Base-by-base conservation (phyloP, 2,329 filamentous ascomycete genomes). In the Monilinia fructigena region DNA sequence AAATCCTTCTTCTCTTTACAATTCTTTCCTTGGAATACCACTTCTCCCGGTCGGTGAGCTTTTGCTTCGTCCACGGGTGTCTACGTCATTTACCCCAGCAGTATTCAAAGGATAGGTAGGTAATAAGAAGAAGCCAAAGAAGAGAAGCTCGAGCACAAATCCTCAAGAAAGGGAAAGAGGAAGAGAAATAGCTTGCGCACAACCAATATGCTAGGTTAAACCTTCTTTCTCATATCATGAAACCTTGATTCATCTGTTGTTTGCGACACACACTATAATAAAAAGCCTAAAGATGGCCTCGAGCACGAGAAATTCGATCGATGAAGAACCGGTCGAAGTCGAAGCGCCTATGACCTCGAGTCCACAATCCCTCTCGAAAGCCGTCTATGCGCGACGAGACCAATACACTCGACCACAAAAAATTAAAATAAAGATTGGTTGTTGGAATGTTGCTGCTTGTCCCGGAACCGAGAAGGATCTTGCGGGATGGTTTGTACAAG, bases 391-490 rank as follows among this genome's bases (percentile, higher is more conserved):
- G 50, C 86, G 95, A 64, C 86, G 88, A 73, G 80, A 85, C 59
- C 93, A 98, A 77, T 99, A 93, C 76, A 89, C 90, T 35, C 86
- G 88, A 48, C 85, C 88, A 54, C 88, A 88, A 76, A 85, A 85
- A 61, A 86, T 97, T 72, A 89, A 88, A 70, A 85, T 99, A 77
- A 97, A 97, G 79, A 84, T 99, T 62, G 95, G 94, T 53, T 90
- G 91, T 0, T 99, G 95, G 95, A 99, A 99, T 78, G 92, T 97
- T 20, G 95, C 93, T 4, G 88, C 89, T 1, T 88, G 90, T 70
- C 87, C 91, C 16, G 92, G 91, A 31, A 93, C 92, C 0, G 93
- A 97, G 77, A 91, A 92, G 71, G 95, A 98, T 75, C 80, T 99
- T 6, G 90, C 87, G 10, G 86, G 85, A 42, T 99, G 95, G 95